Conservation (phyloP, 139 green algal species). For the Helicosporidium sp. region DNA sequence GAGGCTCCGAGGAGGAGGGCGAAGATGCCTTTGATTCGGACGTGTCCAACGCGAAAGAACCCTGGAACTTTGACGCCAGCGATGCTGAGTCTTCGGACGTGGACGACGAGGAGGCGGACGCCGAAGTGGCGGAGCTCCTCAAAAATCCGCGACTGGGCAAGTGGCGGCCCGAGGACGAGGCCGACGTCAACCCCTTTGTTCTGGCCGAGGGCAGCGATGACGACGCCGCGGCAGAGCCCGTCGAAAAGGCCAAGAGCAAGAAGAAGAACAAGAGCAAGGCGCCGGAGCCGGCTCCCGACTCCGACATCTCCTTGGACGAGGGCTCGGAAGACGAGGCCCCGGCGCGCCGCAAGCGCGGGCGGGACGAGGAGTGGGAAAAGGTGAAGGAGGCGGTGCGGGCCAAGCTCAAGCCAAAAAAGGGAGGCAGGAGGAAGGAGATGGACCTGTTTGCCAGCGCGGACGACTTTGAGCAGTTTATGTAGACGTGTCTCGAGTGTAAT, state of each 20-base stretch:
- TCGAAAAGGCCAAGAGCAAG: slow-evolving; percentile 1
- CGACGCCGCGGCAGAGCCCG: not conserved
- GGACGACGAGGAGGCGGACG: not conserved
- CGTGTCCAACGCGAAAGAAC: not conserved
- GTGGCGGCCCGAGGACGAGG: not conserved
- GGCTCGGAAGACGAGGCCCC: too few species aligned
- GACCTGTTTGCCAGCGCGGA: too few species aligned
- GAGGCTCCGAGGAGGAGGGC: not conserved
- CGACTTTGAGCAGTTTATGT: too few species aligned
- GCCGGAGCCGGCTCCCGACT: too few species aligned
- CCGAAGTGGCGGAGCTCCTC: slow-evolving; percentile 3
- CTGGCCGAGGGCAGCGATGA: slow-evolving; percentile 7
- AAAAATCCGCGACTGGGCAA: not conserved
- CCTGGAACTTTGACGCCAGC: not conserved
- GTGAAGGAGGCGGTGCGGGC: too few species aligned
- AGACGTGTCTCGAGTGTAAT: too few species aligned
- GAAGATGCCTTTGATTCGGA: slow-evolving; percentile 3
- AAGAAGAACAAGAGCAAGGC: not conserved
- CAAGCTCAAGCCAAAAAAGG: too few species aligned
- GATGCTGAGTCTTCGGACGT: not conserved
- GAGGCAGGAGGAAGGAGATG: too few species aligned
- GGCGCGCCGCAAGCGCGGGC: too few species aligned
- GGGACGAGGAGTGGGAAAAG: too few species aligned
- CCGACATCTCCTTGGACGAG: too few species aligned
- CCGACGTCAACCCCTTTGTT: slow-evolving; percentile 18